phyloP scores from a whole-genome alignment of 108 stramenopile genomes.

The Pelagomonas calceolata region DNA sequence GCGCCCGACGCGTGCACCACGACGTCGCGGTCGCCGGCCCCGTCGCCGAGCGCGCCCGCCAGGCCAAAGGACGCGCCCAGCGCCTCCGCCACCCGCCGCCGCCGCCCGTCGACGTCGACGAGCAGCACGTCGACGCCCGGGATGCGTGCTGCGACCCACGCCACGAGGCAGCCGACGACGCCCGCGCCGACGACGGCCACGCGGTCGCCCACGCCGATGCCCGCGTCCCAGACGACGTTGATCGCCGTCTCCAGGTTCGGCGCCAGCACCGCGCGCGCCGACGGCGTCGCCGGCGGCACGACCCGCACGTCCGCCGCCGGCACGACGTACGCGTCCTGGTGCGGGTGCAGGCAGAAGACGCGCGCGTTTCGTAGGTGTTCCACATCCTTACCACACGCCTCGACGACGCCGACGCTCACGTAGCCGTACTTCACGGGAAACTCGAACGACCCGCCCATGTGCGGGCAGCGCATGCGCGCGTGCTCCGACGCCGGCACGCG shows the following conservation, averaged over 20 bases:
- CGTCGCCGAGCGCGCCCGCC: neutral
- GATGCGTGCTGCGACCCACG: neutral
- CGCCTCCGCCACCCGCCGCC: no score
- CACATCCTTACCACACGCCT: neutral
- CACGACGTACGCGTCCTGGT: neutral
- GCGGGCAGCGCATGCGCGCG: neutral
- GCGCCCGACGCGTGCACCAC: neutral
- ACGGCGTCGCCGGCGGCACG: neutral
- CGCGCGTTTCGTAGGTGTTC: neutral
- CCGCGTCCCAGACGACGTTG: neutral
- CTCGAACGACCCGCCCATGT: neutral
- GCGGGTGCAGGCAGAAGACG: constrained; percentile 1
- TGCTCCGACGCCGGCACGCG: neutral
- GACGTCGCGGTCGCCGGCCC: neutral
- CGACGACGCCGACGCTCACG: neutral
- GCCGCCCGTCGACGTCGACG: neutral
- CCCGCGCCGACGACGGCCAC: neutral
- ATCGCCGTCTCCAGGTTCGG: neutral
- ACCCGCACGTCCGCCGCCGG: neutral
- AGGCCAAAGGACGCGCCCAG: no score
- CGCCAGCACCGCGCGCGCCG: neutral
- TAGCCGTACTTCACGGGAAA: neutral
- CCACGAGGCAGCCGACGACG: neutral
- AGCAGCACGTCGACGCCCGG: neutral
- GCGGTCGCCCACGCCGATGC: neutral